Percentiles rank a stretch among this genome's conserved stretches.
These are phyloP conservation scores for Coniochaeta hoffmannii DNA, from an alignment of 2,329 filamentous ascomycete species.

Conservation along the genomic window DNA sequence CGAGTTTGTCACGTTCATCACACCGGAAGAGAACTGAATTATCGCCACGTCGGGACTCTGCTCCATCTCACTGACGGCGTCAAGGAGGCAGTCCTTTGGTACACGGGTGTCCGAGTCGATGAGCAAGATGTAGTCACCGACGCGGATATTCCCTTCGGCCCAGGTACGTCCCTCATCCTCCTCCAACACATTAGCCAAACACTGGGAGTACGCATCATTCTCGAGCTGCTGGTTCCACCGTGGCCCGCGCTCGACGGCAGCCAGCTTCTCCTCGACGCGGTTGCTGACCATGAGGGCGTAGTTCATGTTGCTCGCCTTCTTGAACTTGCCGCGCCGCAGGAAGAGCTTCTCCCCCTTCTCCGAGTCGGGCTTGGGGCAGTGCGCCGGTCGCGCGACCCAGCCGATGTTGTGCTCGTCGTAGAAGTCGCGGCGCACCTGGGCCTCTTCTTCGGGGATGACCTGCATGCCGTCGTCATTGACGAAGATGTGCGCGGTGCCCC, in stretches of 20 bases:
- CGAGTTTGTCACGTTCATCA: slow-evolving; percentile 67
- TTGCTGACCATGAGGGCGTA: slow-evolving; percentile 49
- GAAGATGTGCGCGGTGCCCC: slow-evolving; percentile 61
- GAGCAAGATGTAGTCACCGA: slow-evolving; percentile 50
- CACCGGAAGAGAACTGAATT: slow-evolving; percentile 64
- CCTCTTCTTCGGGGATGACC: slow-evolving; percentile 42
- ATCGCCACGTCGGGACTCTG: slow-evolving; percentile 62
- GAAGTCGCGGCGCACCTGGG: slow-evolving; percentile 42
- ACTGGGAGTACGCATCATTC: slow-evolving; percentile 33
- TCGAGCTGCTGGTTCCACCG: slow-evolving; percentile 31
- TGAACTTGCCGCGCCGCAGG: slow-evolving; percentile 52
- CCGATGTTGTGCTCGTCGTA: slow-evolving; percentile 52
- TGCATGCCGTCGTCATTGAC: slow-evolving; percentile 65
- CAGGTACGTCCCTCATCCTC: slow-evolving; percentile 45
- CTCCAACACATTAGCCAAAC: slow-evolving; percentile 35
- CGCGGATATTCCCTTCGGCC: slow-evolving; percentile 49
- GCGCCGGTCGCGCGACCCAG: slow-evolving; percentile 44
- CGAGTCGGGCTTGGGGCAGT: slow-evolving; percentile 40
- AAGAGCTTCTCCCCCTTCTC: slow-evolving; percentile 42
- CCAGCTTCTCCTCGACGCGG: slow-evolving; percentile 46
- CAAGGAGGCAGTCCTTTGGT: slow-evolving; percentile 58
- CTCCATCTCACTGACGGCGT: slow-evolving; percentile 66
- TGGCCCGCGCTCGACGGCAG: slow-evolving; percentile 28
- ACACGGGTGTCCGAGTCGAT: slow-evolving; percentile 51
- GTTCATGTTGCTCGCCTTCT: slow-evolving; percentile 64